Percentiles rank a stretch among this genome's conserved stretches.
These are phyloP conservation scores for Coniella lustricola DNA, from an alignment of 2,329 filamentous ascomycete genomes.

Conservation along the genomic window DNA sequence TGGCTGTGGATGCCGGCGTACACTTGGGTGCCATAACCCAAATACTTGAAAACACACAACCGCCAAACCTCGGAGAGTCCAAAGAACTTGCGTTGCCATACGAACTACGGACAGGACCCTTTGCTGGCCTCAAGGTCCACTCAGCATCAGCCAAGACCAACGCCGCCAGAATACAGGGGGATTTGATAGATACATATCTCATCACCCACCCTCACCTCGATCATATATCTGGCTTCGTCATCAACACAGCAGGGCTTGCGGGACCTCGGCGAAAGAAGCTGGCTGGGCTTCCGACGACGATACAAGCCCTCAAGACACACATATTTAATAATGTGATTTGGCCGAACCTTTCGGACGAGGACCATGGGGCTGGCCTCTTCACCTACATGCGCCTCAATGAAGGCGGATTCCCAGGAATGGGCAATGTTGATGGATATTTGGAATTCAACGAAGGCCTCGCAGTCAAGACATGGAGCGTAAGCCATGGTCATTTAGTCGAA, in stretches of 20 bases:
- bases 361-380: slow-evolving; percentile 85
- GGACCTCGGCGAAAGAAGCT: slow-evolving; percentile 77
- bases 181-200: slow-evolving; percentile 79
- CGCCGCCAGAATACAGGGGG: slow-evolving; percentile 69
- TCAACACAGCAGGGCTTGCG: slow-evolving; percentile 85
- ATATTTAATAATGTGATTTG: slow-evolving; percentile 98
- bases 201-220: slow-evolving; percentile 98
- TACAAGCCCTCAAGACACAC: slow-evolving; percentile 84
- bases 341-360: slow-evolving; percentile 95
- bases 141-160: slow-evolving; percentile 64
- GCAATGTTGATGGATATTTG: slow-evolving; percentile 75
- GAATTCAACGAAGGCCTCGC: slow-evolving; percentile 83
- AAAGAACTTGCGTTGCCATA: slow-evolving; percentile 38
- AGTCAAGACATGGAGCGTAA: slow-evolving; percentile 82
- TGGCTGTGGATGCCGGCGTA: slow-evolving; percentile 91
- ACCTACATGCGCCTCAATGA: slow-evolving; percentile 86
- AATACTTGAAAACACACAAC: slow-evolving; percentile 58
- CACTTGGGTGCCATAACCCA: slow-evolving; percentile 79
- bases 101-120: slow-evolving; percentile 62
- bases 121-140: slow-evolving; percentile 69
- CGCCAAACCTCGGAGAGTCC: slow-evolving; percentile 27
- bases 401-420: slow-evolving; percentile 77
- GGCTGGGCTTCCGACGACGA: slow-evolving; percentile 80
- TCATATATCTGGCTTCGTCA: slow-evolving; percentile 82
- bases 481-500: slow-evolving; percentile 83